A percentile compares a stretch with the other conserved stretches of the same genome.
Conservation (phyloP, 306 rosid species). For the Crotalaria pallida region DNA sequence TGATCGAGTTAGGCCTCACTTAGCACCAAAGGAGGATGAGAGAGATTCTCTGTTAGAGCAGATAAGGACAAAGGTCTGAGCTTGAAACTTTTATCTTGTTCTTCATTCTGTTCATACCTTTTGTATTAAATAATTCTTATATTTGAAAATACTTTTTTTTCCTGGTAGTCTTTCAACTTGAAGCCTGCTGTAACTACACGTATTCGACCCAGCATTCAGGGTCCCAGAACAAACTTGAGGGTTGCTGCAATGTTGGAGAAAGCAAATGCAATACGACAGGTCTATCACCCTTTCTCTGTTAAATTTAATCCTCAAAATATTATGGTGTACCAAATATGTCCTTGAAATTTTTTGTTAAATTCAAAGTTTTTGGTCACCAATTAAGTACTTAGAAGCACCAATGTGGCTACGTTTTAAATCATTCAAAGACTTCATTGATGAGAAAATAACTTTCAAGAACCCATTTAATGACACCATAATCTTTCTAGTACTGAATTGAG, state of each 20-base stretch:
- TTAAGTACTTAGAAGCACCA: too few relatives aligned
- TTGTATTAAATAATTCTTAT: conserved; percentile 7
- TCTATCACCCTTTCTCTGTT: conserved; percentile 29
- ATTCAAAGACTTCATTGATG: too few relatives aligned
- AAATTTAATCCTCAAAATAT: too few relatives aligned
- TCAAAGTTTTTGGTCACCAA: too few relatives aligned
- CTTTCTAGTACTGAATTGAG: too few relatives aligned
- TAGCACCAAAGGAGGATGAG: conserved; percentile 67
- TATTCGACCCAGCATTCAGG: conserved; percentile 60
- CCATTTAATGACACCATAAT: too few relatives aligned
- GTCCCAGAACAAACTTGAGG: conserved; percentile 78
- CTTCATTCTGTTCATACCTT: not conserved
- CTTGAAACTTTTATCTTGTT: conserved; percentile 1
- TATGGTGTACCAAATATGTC: too few relatives aligned
- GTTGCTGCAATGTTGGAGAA: conserved; percentile 90
- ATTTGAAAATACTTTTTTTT: not conserved
- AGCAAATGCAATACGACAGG: conserved; percentile 96
- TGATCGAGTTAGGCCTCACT: conserved; percentile 63
- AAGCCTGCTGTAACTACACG: conserved; percentile 58
- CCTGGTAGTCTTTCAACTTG: conserved; percentile 82
- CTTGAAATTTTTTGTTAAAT: too few relatives aligned
- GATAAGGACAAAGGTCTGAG: conserved; percentile 84
- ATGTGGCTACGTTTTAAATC: too few relatives aligned
- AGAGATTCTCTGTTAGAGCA: conserved; percentile 74
- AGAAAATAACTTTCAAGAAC: too few relatives aligned